Evolutionary conservation across 768 basidiomycete species (phyloP).

Genomic region (Phallus indusiatus): DNA sequence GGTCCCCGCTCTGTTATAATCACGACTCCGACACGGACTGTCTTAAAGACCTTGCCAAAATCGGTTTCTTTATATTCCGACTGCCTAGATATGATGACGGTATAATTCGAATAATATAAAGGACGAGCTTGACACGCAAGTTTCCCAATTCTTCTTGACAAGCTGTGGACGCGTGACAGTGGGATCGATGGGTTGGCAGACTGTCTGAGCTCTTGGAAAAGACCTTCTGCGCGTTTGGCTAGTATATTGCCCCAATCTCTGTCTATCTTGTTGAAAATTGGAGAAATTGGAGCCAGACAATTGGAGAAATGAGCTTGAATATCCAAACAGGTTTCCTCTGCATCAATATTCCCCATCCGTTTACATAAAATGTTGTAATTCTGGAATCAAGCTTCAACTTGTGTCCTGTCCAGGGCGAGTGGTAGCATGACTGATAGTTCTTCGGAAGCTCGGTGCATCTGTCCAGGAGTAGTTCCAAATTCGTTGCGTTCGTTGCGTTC

Average conservation of each 20-base stretch:
- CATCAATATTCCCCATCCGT: not conserved
- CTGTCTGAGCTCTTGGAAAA: conserved; percentile 23
- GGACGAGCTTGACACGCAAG: conserved; percentile 14
- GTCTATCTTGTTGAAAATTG: not conserved
- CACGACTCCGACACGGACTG: conserved; percentile 14
- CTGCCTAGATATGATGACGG: conserved; percentile 11
- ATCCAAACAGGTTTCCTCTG: not conserved
- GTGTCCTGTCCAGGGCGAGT: conserved; percentile 20
- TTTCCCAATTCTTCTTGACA: not conserved
- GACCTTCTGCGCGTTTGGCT: conserved; percentile 19
- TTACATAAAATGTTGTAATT: no score
- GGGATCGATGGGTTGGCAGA: conserved; percentile 18
- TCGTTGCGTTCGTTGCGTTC: no score
- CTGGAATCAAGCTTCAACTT: not conserved
- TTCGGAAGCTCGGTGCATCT: conserved; percentile 12
- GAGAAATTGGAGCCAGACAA: not conserved
- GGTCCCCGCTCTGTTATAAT: conserved; percentile 19
- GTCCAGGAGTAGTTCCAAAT: conserved; percentile 17
- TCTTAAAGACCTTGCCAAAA: conserved; percentile 12
- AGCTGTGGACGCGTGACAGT: not conserved
- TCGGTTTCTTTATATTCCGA: conserved; percentile 11
- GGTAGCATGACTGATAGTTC: conserved; percentile 21
- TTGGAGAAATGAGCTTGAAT: not conserved
- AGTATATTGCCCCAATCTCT: conserved; percentile 1
- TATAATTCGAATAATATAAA: conserved; percentile 14